Evolutionary conservation across 2,329 filamentous ascomycete genomes (phyloP), one percentile per base, ranked within the genome.

Genomic region (Dryadomyces sulphureus): DNA sequence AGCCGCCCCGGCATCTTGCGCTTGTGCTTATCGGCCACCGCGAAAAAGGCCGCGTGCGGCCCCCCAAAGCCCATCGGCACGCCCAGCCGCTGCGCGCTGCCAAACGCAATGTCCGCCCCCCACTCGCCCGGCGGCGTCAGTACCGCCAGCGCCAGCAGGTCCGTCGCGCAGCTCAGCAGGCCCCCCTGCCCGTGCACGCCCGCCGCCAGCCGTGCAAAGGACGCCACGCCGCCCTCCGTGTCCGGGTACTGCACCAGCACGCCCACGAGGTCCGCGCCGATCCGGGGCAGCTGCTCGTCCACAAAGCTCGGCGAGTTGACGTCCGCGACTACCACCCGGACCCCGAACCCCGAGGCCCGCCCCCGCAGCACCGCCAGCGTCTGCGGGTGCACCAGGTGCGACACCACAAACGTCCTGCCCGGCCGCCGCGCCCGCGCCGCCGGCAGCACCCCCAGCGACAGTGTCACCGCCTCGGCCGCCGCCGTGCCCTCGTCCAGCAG

Each of bases 31-130:
- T 95, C 89, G 46, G 78, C 78, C 46, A 89, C 88, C 19, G 90
- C 85, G 61, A 96, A 95, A 74, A 96, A 96, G 17, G 89, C 90
- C 22, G 90, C 90, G 58, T 95, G 90, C n/a, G 90, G 90, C 19
- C 90, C 90, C 57, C 90, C 90, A 55, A 81, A 93, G 43, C 90
- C 90, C 59, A 95, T 78, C 2, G 90, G 89, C 12, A 96, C 85
- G 61, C 90, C 90, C 50, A 95, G 84, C 48, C 90, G 73, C 67
- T 96, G 90, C 16, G 90, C 81, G 58, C 82, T 94, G 54, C 90
- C 90, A 59, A 96, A 94, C 5, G 89, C 90, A 55, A 96, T 86
- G 59, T 96, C 90, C 20, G 90, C 90, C 38, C 90, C 90, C 65
- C 90, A 95, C 59, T 95, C 90, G 42, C 89, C 89, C 0, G 90